phyloP scores from a whole-genome alignment of 2,329 filamentous ascomycete genomes.

The Ophiocordyceps camponoti-leonardi region DNA sequence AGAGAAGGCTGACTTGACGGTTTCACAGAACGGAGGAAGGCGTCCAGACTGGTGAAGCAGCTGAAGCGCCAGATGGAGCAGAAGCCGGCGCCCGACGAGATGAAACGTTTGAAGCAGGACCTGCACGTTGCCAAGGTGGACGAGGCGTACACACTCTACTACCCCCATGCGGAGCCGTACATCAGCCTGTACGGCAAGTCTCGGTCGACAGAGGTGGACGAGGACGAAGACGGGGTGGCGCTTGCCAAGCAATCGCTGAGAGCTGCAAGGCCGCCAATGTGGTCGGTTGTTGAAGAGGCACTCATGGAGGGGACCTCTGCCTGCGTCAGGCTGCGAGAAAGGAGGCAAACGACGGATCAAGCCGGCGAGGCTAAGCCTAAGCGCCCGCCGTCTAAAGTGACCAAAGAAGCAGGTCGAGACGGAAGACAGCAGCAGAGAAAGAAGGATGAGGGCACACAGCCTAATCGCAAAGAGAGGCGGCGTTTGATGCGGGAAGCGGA shows the following conservation, averaged over 20 bases:
- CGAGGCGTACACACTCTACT: constrained; percentile 57
- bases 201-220: constrained; percentile 18
- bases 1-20: neutral
- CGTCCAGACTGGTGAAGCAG: constrained; percentile 47
- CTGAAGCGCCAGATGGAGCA: constrained; percentile 39
- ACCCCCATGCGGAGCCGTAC: constrained; percentile 55
- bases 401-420: neutral
- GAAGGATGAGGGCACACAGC: constrained; percentile 6
- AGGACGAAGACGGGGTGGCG: constrained; percentile 19
- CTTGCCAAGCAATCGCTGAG: constrained; percentile 25
- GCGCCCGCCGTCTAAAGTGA: constrained; percentile 1
- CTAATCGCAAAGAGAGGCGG: constrained; percentile 19
- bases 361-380: neutral
- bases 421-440: constrained; percentile 1
- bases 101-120: constrained; percentile 31
- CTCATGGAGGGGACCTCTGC: constrained; percentile 33
- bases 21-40: constrained; percentile 51
- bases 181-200: constrained; percentile 39
- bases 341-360: constrained; percentile 13
- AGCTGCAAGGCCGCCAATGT: constrained; percentile 42
- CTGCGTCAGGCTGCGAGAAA: constrained; percentile 29
- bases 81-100: constrained; percentile 31
- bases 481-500: constrained; percentile 17
- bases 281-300: constrained; percentile 47
- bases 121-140: constrained; percentile 59